These are phyloP conservation scores for Candida ulmi DNA, from an alignment of 805 yeast species.

Conservation along the genomic window DNA sequence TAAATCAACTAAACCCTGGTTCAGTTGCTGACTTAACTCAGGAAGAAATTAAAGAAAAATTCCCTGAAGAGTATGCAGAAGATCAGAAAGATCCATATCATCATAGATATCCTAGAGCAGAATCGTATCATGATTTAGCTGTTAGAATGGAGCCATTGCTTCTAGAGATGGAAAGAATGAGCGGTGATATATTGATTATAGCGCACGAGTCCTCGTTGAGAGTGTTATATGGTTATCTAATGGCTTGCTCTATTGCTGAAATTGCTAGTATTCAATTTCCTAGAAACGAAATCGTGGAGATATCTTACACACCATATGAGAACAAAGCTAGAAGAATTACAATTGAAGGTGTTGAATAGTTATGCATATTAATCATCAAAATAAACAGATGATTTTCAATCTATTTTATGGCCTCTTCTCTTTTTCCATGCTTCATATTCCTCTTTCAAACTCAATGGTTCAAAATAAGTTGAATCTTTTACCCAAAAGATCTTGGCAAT, in stretches of 20 bases:
- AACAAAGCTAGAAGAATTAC: slow-evolving; percentile 56
- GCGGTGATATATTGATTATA: slow-evolving; percentile 80
- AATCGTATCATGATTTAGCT: slow-evolving; percentile 94
- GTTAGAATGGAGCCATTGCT: slow-evolving; percentile 89
- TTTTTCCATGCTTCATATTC: slow-evolving; percentile 35
- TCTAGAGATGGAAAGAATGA: slow-evolving; percentile 88
- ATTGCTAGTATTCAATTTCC: slow-evolving; percentile 79
- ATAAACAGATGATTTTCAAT: not conserved
- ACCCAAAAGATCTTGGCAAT: slow-evolving; percentile 44
- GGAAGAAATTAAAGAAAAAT: slow-evolving; percentile 51
- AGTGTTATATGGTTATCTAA: slow-evolving; percentile 88
- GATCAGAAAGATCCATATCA: slow-evolving; percentile 82
- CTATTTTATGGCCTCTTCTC: slow-evolving; percentile 11
- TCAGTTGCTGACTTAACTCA: slow-evolving; percentile 65
- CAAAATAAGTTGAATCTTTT: slow-evolving; percentile 55
- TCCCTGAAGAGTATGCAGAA: slow-evolving; percentile 65
- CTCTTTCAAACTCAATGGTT: slow-evolving; percentile 40
- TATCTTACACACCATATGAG: slow-evolving; percentile 80
- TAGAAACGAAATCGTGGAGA: slow-evolving; percentile 78
- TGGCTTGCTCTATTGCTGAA: slow-evolving; percentile 86
- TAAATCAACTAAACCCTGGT: slow-evolving; percentile 89
- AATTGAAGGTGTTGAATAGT: slow-evolving; percentile 21
- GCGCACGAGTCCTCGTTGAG: slow-evolving; percentile 90
- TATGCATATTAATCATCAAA: not conserved
- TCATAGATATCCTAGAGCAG: slow-evolving; percentile 86